Evolutionary conservation across 2,329 filamentous ascomycete species (phyloP), one percentile per base, ranked within the genome.

Genomic region (Talaromyces sp.): DNA sequence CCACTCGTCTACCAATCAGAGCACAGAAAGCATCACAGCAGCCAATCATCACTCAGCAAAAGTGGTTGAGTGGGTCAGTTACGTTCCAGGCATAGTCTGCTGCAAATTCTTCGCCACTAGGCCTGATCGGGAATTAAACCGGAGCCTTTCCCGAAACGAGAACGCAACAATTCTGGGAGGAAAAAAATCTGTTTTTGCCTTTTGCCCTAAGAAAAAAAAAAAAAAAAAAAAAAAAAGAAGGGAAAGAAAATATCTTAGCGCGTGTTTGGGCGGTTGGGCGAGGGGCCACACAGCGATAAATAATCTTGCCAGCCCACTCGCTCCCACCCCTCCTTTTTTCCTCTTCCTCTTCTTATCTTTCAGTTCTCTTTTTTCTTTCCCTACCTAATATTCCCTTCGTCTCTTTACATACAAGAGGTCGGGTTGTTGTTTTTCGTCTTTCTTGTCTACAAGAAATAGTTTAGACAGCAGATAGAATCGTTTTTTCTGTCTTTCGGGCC

Each of bases 251-350:
- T 22, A 8, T 37, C 10, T 47, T 47, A 47, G 43, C 19, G 52
- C 31, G 22, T 39, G 35, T 27, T 57, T 43, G 56, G 37, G 37
- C 37, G 37, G 31, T 59, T 57, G 62, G 62, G 27, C 59, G 59
- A 66, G 64, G 59, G 70, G 70, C 75, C 75, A 76, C 74, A 74
- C 70, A 72, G 67, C 47, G 75, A 77, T 78, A 78, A 78, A 77
- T 78, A 77, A 63, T 67, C 60, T 62, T 59, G n/a, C 50, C 60
- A 66, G 59, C 64, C 66, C 68, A 62, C 67, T 66, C 65, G 62
- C 58, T 47, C 49, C 27, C 66, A 60, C 58, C 63, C 59, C 63
- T 62, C 61, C 58, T 63, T 70, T 67, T 69, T 54, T 16, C 24
- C 50, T 49, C 57, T 62, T 69, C 69, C 70, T 66, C 67, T 33